Evolutionary conservation across 2,329 filamentous ascomycete species (phyloP).

Genomic region (Stachybotrys elegans): DNA sequence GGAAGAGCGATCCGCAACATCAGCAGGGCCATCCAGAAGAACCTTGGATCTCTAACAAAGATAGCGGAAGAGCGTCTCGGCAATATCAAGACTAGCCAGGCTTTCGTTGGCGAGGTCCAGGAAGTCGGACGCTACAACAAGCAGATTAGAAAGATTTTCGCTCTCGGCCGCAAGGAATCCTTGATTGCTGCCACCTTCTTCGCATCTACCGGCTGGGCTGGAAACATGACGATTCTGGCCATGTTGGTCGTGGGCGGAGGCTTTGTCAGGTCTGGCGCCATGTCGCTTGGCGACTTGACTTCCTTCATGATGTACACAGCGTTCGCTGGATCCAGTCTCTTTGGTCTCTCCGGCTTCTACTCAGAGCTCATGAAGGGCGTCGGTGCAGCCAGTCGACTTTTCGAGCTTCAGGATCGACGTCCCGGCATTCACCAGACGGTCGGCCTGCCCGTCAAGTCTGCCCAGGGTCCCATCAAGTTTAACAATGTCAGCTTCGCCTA

Average conservation of each 20-base stretch:
- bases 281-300: constrained; percentile 87
- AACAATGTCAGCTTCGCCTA: constrained; percentile 84
- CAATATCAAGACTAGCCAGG: constrained; percentile 94
- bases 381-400: constrained; percentile 90
- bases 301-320: constrained; percentile 99
- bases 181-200: constrained; percentile 90
- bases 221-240: constrained; percentile 92
- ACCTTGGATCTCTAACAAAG: constrained; percentile 87
- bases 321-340: constrained; percentile 78
- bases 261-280: constrained; percentile 80
- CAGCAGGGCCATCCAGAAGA: constrained; percentile 89
- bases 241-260: constrained; percentile 86
- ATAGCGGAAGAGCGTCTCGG: constrained; percentile 97
- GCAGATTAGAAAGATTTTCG: constrained; percentile 88
- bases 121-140: constrained; percentile 89
- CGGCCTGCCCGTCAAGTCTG: constrained; percentile 72
- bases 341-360: constrained; percentile 93
- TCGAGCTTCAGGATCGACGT: constrained; percentile 88
- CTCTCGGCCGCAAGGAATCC: constrained; percentile 80
- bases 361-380: constrained; percentile 99
- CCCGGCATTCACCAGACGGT: constrained; percentile 84
- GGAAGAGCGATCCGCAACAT: constrained; percentile 84
- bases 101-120: constrained; percentile 88
- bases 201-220: constrained; percentile 77
- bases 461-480: constrained; percentile 85